A percentile compares a stretch with the other conserved stretches of the same genome.
Evolutionary conservation across 768 basidiomycete genomes (phyloP).

Genomic region (Lactarius deliciosus): DNA sequence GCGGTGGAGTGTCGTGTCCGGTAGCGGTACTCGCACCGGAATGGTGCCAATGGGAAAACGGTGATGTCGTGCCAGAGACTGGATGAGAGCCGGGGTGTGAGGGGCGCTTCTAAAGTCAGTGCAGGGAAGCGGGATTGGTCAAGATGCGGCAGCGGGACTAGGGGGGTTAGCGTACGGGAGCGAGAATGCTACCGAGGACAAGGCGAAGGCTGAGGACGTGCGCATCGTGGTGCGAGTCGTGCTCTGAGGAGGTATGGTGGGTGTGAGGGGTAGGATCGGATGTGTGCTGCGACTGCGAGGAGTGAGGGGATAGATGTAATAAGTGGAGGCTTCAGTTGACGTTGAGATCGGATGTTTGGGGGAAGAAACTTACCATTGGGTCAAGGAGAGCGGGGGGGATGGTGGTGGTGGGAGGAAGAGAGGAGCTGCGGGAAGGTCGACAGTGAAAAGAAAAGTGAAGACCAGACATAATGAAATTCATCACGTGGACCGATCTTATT

Average conservation of each 20-base stretch:
- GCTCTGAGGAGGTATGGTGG: conserved; percentile 20
- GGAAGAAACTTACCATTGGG: conserved; percentile 1
- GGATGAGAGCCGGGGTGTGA: conserved; percentile 42
- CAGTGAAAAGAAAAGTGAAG: too few relatives aligned
- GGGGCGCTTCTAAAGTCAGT: conserved; percentile 48
- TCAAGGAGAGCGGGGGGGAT: neutral
- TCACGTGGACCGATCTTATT: neutral
- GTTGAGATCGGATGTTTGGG: neutral
- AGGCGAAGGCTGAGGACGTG: conserved; percentile 44
- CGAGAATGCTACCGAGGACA: conserved; percentile 59
- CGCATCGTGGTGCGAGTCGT: conserved; percentile 35
- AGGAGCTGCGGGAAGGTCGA: neutral
- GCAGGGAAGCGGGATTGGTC: conserved; percentile 15
- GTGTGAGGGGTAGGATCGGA: conserved; percentile 1
- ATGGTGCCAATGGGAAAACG: conserved; percentile 41
- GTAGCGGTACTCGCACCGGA: neutral
- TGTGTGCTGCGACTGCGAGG: conserved; percentile 12
- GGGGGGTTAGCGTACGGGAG: conserved; percentile 47
- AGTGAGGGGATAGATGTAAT: neutral
- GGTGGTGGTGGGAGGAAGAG: neutral
- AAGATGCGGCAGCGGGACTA: neutral
- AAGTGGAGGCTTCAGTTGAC: too few relatives aligned
- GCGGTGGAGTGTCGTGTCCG: conserved; percentile 22
- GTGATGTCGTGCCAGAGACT: conserved; percentile 53
- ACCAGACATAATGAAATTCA: too few relatives aligned